phyloP scores from a whole-genome alignment of 257 asterid species.

The Lantana camara region DNA sequence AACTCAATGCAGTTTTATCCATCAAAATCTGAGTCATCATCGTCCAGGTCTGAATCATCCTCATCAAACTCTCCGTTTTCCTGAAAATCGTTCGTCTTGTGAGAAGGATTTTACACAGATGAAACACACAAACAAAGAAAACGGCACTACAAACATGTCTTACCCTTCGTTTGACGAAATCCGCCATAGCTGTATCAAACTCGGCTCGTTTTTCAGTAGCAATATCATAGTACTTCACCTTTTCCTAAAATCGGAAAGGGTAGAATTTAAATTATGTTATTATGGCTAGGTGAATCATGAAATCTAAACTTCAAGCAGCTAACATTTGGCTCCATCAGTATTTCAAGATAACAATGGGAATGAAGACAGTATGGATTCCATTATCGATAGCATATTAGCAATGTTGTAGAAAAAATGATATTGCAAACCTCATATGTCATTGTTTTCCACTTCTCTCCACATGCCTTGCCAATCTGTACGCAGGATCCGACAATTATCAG shows the following conservation, averaged over 20 bases:
- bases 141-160: background rate
- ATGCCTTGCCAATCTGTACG: conserved; percentile 91
- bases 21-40: conserved; percentile 66
- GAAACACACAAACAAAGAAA: background rate
- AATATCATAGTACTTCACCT: conserved; percentile 82
- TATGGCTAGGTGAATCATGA: background rate
- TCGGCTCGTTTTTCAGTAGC: conserved; percentile 95
- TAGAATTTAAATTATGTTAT: background rate
- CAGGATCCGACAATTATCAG: conserved; percentile 14
- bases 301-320: background rate
- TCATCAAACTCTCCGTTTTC: conserved; percentile 74
- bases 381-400: background rate
- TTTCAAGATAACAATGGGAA: conserved; percentile 5
- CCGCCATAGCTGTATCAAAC: conserved; percentile 77
- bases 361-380: background rate
- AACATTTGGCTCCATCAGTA: background rate
- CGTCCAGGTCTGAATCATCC: conserved; percentile 32
- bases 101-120: background rate
- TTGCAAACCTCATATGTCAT: conserved; percentile 83
- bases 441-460: conserved; percentile 95
- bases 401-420: background rate
- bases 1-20: conserved; percentile 31
- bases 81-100: conserved; percentile 43
- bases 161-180: conserved; percentile 65
- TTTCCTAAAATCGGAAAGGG: conserved; percentile 51